Conservation (phyloP, 1,284 basidiomycete species). For the Omphalotus olearius region DNA sequence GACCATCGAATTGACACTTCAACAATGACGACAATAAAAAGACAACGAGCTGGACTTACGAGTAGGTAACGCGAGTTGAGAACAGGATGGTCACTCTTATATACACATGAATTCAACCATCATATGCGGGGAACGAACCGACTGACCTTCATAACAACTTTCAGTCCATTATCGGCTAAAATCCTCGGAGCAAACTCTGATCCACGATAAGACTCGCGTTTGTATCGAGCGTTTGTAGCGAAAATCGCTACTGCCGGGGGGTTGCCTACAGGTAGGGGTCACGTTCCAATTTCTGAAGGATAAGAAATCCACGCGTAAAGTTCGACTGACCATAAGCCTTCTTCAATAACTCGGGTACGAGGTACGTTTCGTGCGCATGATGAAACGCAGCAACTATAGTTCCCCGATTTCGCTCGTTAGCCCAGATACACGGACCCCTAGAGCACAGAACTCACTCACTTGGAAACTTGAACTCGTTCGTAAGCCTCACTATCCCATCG, state of each 20-base stretch:
- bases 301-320: too few species aligned
- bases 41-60: background rate
- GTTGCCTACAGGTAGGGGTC: slow-evolving; percentile 33
- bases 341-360: slow-evolving; percentile 78
- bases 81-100: slow-evolving; percentile 67
- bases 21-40: too few species aligned
- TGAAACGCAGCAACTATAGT: slow-evolving; percentile 68
- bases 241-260: slow-evolving; percentile 79
- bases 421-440: too few species aligned
- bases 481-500: slow-evolving; percentile 62
- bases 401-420: too few species aligned
- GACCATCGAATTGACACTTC: background rate
- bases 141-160: slow-evolving; percentile 64
- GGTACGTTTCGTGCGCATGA: slow-evolving; percentile 84
- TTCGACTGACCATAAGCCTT: slow-evolving; percentile 51
- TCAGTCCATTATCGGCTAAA: slow-evolving; percentile 60
- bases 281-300: too few species aligned
- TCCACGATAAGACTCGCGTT: slow-evolving; percentile 75
- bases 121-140: background rate
- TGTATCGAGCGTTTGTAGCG: slow-evolving; percentile 66
- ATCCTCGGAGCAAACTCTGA: slow-evolving; percentile 78
- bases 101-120: background rate
- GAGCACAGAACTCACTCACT: slow-evolving; percentile 15
- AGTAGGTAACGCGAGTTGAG: slow-evolving; percentile 78
- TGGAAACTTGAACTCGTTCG: slow-evolving; percentile 78